These are phyloP conservation scores for Alternaria ventricosa DNA, from an alignment of 2,329 filamentous ascomycete species.

Conservation along the genomic window DNA sequence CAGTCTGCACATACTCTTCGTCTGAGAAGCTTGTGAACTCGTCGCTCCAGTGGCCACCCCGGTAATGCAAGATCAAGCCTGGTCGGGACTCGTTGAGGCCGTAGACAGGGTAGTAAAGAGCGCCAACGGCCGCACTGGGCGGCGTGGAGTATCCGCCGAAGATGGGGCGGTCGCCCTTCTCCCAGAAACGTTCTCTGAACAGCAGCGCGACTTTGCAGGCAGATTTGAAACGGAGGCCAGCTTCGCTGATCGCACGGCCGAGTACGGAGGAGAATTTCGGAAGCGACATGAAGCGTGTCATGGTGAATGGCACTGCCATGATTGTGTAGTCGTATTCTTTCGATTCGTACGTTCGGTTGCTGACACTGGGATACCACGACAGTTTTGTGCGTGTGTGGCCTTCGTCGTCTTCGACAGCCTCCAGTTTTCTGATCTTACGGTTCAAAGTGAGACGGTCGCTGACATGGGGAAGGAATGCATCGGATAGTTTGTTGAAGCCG, in stretches of 20 bases:
- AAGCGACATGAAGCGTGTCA: conserved; percentile 5
- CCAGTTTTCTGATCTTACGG: not conserved
- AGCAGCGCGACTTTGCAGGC: not conserved
- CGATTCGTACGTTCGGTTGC: not conserved
- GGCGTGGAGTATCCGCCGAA: not conserved
- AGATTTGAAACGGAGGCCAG: not conserved
- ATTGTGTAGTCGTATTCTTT: conserved; percentile 4
- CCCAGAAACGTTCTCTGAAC: not conserved
- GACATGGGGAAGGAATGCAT: not conserved
- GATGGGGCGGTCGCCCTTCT: not conserved
- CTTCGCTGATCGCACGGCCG: not conserved
- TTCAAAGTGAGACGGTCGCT: not conserved
- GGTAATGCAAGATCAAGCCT: not conserved
- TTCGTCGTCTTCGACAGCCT: not conserved
- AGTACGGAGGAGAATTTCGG: conserved; percentile 3
- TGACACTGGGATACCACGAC: not conserved
- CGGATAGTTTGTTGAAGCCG: not conserved
- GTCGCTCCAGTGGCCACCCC: not conserved
- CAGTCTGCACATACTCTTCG: not conserved
- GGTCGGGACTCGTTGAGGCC: not conserved
- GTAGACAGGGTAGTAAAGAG: not conserved
- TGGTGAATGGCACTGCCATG: conserved; percentile 2
- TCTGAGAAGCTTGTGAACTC: not conserved
- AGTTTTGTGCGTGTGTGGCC: not conserved
- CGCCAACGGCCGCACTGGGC: not conserved